Evolutionary conservation across 2,329 filamentous ascomycete species (phyloP).

Genomic region (Lachnellula subtilissima): DNA sequence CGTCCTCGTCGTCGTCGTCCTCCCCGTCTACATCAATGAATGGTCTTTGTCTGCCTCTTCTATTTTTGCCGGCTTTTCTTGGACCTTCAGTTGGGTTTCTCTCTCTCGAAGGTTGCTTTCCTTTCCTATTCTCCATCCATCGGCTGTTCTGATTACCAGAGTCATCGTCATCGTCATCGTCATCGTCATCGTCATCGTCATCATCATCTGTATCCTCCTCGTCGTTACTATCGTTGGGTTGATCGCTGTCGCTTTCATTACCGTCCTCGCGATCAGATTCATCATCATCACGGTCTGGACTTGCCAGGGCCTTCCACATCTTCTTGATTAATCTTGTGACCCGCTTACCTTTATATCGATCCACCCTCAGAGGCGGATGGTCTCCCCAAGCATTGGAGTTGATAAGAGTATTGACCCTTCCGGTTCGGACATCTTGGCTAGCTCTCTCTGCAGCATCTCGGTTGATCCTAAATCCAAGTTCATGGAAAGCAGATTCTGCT

Average conservation of each 20-base stretch:
- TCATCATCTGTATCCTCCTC: not conserved
- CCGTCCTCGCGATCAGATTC: not conserved
- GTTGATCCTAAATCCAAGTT: not conserved
- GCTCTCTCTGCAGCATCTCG: not conserved
- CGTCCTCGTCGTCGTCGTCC: no score
- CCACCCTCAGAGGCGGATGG: not conserved
- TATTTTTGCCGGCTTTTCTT: no score
- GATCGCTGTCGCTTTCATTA: no score
- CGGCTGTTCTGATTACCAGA: not conserved
- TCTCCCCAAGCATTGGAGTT: not conserved
- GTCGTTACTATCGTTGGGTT: no score
- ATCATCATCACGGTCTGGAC: not conserved
- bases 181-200: not conserved
- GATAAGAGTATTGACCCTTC: not conserved
- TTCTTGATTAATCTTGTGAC: not conserved
- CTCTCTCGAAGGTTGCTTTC: no score
- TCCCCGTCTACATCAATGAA: no score
- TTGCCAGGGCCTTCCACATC: not conserved
- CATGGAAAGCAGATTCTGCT: not conserved
- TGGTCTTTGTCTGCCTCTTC: no score
- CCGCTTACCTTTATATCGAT: not conserved
- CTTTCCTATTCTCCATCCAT: not conserved
- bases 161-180: not conserved
- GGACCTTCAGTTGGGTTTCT: no score
- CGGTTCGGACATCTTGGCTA: not conserved